Conservation (phyloP, 208 protist genomes). For the Trypanosoma caninum region DNA sequence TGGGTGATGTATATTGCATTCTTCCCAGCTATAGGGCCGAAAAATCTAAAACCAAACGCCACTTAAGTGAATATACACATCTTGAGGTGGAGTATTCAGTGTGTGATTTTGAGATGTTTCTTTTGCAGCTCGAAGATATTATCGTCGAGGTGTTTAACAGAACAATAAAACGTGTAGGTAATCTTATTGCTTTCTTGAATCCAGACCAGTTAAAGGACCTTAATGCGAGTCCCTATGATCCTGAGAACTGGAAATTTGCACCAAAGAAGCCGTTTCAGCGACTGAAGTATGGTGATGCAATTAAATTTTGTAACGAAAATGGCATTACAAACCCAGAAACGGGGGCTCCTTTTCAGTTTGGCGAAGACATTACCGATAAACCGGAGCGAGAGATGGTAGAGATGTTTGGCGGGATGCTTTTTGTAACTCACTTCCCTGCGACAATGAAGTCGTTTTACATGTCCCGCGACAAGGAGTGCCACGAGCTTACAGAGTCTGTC, state of each 20-base stretch:
- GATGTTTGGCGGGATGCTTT: slow-evolving; percentile 94
- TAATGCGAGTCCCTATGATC: slow-evolving; percentile 50
- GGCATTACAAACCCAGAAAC: slow-evolving; percentile 93
- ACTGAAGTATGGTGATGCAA: slow-evolving; percentile 96
- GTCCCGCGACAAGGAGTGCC: slow-evolving; percentile 84
- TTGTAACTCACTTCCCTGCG: slow-evolving; percentile 97
- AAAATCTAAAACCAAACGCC: slow-evolving; percentile 96
- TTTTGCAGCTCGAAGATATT: slow-evolving; percentile 94
- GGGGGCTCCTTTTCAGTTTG: slow-evolving; percentile 87
- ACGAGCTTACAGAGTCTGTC: slow-evolving; percentile 90
- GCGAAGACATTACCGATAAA: slow-evolving; percentile 98
- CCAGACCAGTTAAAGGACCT: slow-evolving; percentile 73
- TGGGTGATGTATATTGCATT: slow-evolving; percentile 97
- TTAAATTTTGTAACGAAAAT: slow-evolving; percentile 95
- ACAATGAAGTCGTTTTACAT: slow-evolving; percentile 99
- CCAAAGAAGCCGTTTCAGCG: slow-evolving; percentile 95
- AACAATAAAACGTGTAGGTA: slow-evolving; percentile 61
- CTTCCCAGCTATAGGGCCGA: slow-evolving; percentile 98
- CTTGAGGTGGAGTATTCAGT: slow-evolving; percentile 97
- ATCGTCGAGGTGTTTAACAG: slow-evolving; percentile 84
- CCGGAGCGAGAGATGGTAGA: slow-evolving; percentile 98
- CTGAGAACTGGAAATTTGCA: slow-evolving; percentile 85
- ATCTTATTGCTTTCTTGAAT: slow-evolving; percentile 91
- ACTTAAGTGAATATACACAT: slow-evolving; percentile 99
- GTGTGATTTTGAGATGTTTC: slow-evolving; percentile 96